A percentile compares a stretch with the other conserved stretches of the same genome.
phyloP scores from a whole-genome alignment of 2,329 filamentous ascomycete genomes.

The Coniosporium tulheliwenetii region DNA sequence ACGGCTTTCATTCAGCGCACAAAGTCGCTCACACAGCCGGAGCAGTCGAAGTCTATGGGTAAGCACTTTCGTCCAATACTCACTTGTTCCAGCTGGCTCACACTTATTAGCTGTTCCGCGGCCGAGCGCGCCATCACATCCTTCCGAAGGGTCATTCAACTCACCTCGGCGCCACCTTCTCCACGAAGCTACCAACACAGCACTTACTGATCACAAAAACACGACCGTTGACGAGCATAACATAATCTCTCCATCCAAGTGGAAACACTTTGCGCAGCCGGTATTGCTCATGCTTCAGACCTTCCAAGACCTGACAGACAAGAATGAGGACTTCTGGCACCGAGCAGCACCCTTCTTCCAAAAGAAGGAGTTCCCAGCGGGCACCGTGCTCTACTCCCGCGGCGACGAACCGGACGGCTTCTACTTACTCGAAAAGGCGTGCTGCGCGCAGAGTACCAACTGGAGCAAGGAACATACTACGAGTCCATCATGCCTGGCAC shows the following conservation, averaged over 20 bases:
- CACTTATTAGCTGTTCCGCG: too few relatives aligned
- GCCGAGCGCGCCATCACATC: slow-evolving; percentile 4
- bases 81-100: too few relatives aligned
- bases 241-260: slow-evolving; percentile 45
- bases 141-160: slow-evolving; percentile 42
- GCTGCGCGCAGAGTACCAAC: slow-evolving; percentile 74
- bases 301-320: slow-evolving; percentile 74
- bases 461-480: slow-evolving; percentile 76
- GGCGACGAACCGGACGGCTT: slow-evolving; percentile 68
- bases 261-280: slow-evolving; percentile 79
- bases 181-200: slow-evolving; percentile 60
- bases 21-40: slow-evolving; percentile 38
- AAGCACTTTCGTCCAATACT: slow-evolving; percentile 3
- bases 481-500: slow-evolving; percentile 90
- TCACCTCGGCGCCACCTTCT: slow-evolving; percentile 71
- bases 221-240: slow-evolving; percentile 4
- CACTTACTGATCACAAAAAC: slow-evolving; percentile 28
- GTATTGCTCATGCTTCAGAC: slow-evolving; percentile 84
- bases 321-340: slow-evolving; percentile 95
- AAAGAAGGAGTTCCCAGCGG: slow-evolving; percentile 49
- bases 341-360: slow-evolving; percentile 60
- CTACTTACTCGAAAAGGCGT: slow-evolving; percentile 85
- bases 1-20: slow-evolving; percentile 62
- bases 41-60: slow-evolving; percentile 26
- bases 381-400: slow-evolving; percentile 60